Base-by-base conservation (phyloP, 495 filamentous ascomycete genomes). In the Aspergillus coremiiformis region DNA sequence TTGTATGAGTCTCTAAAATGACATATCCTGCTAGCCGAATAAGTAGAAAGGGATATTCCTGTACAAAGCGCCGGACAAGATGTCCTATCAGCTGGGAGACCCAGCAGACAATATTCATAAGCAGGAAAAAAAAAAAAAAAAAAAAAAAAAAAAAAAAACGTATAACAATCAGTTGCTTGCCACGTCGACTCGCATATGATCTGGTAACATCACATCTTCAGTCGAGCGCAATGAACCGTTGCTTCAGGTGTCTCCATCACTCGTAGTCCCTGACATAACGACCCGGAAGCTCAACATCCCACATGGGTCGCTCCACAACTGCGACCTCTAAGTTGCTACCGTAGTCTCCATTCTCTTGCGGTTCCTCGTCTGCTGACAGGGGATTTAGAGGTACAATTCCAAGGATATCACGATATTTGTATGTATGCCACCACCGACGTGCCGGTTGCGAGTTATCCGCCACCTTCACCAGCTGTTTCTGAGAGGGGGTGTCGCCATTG, bases 401-500 rank as follows among this genome's bases (percentile, higher is more conserved):
- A 57, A 99, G 68, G 53, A 99, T 89, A 8, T 90, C 86, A 51
- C 90, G 76, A 64, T 96, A 99, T 63, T 93, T 91, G 68, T 86
- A 89, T 8, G 90, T 92, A 56, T 79, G 80, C 90, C 90, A 97
- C 71, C 71, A 76, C 5, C 68, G 68, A 17, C 71, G 70, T 8
- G 61, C 32, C 27, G 60, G 49, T 45, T 67, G 61, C 35, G 61
- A 53, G 22, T 58, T 53, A 21, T 45, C 27, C 12, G 60, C 55
- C 14, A 47, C 39, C 46, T 55, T 52, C 8, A 61, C 61, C 17
- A 66, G 44, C 48, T 68, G 60, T 50, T 72, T 68, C 35, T 62
- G 32, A 21, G 49, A 39, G 6, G 47, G 29, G 35, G 52, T 47
- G 19, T 51, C 46, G 21, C 30, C 21, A 42, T 48, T 48, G 24